Percentiles rank a stretch among this genome's conserved stretches.
Evolutionary conservation across 2,329 filamentous ascomycete species (phyloP).

Genomic region (Xylaria sp.): DNA sequence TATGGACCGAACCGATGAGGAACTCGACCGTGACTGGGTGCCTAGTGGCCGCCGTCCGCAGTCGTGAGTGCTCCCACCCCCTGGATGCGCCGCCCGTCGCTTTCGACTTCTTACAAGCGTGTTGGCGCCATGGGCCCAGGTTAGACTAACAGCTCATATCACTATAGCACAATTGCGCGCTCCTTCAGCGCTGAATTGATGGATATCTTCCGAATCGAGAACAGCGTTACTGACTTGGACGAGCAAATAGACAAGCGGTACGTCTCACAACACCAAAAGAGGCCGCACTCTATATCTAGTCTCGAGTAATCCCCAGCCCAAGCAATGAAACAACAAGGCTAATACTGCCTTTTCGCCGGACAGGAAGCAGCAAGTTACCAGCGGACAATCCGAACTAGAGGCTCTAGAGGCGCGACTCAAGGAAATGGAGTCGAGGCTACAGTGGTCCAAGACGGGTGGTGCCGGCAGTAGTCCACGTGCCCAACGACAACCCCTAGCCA

Average conservation of each 20-base stretch:
- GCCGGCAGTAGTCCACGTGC: slow-evolving; percentile 31
- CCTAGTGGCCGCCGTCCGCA: slow-evolving; percentile 78
- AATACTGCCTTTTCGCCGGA: slow-evolving; percentile 14
- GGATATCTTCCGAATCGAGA: slow-evolving; percentile 87
- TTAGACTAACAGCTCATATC: slow-evolving; percentile 29
- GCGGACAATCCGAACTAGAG: slow-evolving; percentile 80
- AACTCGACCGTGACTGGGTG: slow-evolving; percentile 80
- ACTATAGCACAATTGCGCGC: slow-evolving; percentile 77
- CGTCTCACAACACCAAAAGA: slow-evolving; percentile 41
- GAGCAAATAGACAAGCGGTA: slow-evolving; percentile 83
- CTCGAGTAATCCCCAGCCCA: neutral
- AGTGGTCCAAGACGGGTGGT: slow-evolving; percentile 21
- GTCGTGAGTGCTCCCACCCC: slow-evolving; percentile 67
- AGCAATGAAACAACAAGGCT: slow-evolving; percentile 7
- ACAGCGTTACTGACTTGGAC: slow-evolving; percentile 74
- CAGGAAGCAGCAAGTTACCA: slow-evolving; percentile 80
- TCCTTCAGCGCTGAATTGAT: slow-evolving; percentile 87
- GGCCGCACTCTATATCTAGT: neutral
- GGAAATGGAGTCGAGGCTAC: slow-evolving; percentile 81
- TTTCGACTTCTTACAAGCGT: neutral
- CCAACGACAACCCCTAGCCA: slow-evolving; percentile 40
- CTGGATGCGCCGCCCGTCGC: slow-evolving; percentile 2
- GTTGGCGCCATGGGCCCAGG: neutral
- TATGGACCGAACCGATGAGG: slow-evolving; percentile 62
- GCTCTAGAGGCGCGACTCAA: slow-evolving; percentile 82